These are phyloP conservation scores for Harrya chromipes DNA, from an alignment of 768 basidiomycete genomes.

Conservation along the genomic window DNA sequence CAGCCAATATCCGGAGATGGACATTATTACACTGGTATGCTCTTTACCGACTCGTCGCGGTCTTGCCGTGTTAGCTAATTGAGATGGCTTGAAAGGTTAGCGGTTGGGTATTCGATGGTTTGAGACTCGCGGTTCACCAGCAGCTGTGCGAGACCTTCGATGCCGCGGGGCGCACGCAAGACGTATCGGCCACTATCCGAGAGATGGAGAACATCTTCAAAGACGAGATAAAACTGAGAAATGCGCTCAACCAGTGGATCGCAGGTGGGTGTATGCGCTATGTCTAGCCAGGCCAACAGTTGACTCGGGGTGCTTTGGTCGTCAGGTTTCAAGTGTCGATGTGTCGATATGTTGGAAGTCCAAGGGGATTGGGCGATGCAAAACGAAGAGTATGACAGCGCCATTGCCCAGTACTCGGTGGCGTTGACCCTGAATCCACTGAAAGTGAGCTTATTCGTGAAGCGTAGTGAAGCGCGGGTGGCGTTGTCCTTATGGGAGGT, in stretches of 20 bases:
- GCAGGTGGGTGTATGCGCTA: conserved; percentile 1
- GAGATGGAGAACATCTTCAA: conserved; percentile 4
- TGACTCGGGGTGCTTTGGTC: neutral
- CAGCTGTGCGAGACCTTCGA: conserved; percentile 11
- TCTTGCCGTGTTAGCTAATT: neutral
- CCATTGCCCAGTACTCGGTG: conserved; percentile 11
- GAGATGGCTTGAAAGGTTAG: conserved; percentile 5
- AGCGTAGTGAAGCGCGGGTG: conserved; percentile 11
- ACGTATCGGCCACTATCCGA: neutral
- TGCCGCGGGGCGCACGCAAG: neutral
- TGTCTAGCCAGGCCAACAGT: neutral
- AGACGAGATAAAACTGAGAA: conserved; percentile 7
- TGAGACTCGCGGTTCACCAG: conserved; percentile 7
- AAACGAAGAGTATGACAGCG: neutral
- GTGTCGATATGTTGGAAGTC: neutral
- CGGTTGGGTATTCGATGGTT: conserved; percentile 15
- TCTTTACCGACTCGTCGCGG: neutral
- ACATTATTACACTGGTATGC: conserved; percentile 17
- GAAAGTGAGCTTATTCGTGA: conserved; percentile 2
- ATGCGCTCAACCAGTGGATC: conserved; percentile 7
- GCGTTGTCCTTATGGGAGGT: conserved; percentile 6
- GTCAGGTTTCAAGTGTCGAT: conserved; percentile 12
- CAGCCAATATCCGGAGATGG: neutral
- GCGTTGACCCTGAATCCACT: conserved; percentile 3
- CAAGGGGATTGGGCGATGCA: conserved; percentile 10